Evolutionary conservation across 306 rosid genomes (phyloP), one percentile per base, ranked within the genome.

Genomic region (Sicyos baderoa): DNA sequence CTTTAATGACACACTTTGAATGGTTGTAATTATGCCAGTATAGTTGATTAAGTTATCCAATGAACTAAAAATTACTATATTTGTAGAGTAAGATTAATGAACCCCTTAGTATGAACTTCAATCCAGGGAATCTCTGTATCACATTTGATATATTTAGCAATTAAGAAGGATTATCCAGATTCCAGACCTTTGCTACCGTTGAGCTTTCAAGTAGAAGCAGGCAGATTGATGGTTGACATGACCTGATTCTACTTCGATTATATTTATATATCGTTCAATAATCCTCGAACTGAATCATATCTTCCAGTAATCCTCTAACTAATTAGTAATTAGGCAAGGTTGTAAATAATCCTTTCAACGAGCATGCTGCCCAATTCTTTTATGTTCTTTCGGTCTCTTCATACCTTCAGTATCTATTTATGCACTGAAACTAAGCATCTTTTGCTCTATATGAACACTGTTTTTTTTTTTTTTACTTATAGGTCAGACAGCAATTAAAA

Each of bases 401-500:
- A 22, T 25, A 16, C 23, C 35, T 65, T 62, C 16, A 16, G 53
- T 2, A 21, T 45, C 70, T 65, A 6, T 37, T 44, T 37, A 58
- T 25, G 49, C n/a, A 42, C 21, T 63, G 49, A 25, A 57, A 45
- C 51, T 35, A 29, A 19, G 18, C 14, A 37, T 45, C 72, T 65
- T 12, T 56, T 40, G 35, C 61, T 27, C 27, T 42, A 11, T 7
- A 22, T 52, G 44, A 50, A 29, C 35, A 29, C 17, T 61, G 75
- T 44, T 72, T 47, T 29, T 72, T 42, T 32, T 78, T 59, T 79
- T n/a, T 35, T 48, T 75, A 74, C 82, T 77, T n/a, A n/a, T 84
- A 92, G 97, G 98, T 93, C 11, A 86, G 94, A 15, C 45, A 76
- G 67, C 97, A 88, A 76, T 40, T 93, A 60, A 93, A 86, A 84